Evolutionary conservation across 345 rosid genomes (phyloP), one percentile per base, ranked within the genome.

Genomic region (Kernera saxatilis): DNA sequence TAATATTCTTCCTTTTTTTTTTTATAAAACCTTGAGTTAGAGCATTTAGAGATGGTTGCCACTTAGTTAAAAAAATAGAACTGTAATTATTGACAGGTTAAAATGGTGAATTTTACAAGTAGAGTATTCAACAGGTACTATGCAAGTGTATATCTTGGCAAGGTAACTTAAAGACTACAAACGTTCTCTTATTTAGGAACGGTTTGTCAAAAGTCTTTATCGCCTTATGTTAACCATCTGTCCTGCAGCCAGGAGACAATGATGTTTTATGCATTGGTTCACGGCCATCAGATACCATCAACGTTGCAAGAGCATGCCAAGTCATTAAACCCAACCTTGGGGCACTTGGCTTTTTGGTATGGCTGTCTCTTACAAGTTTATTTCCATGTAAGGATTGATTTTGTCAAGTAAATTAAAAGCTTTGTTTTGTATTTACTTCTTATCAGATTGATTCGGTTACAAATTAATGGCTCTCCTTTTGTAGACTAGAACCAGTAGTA

Each of bases 271-370:
- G 81, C 72, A 79, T 91, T 67, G 96, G 91, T 79, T 75, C 86
- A n/a, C 84, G 88, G 53, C 92, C 98, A 25, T 93, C 97, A 21
- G 97, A 91, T 83, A 97, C 97, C 71, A 87, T 93, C 74, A 87
- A 87, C 58, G 74, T 93, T 64, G 98, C 96, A 44, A 79, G 69
- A 71, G 26, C 72, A 64, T 70, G 76, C 72, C 80, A 77, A 72
- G 80, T 77, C n/a, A n/a, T n/a, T n/a, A n/a, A n/a, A n/a, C n/a
- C n/a, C n/a, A n/a, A n/a, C n/a, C n/a, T n/a, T n/a, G n/a, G n/a
- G n/a, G n/a, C n/a, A n/a, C n/a, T n/a, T n/a, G n/a, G n/a, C n/a
- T n/a, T n/a, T n/a, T n/a, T n/a, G n/a, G n/a, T n/a, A n/a, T n/a
- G n/a, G n/a, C n/a, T n/a, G n/a, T n/a, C n/a, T n/a, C n/a, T n/a